Base-by-base conservation (phyloP, 257 asterid species). In the Haberlea rhodopensis region DNA sequence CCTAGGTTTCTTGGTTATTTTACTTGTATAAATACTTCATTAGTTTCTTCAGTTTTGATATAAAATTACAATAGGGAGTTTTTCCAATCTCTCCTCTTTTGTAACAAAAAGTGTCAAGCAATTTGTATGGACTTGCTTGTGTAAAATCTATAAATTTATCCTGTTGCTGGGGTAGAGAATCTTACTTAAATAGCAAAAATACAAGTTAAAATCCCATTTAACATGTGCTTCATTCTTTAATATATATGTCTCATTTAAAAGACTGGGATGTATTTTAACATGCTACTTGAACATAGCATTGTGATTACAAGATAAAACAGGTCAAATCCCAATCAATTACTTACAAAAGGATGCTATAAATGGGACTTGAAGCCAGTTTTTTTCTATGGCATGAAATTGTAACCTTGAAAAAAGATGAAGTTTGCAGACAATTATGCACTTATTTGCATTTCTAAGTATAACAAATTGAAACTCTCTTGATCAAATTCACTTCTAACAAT, bases 131-230 rank as follows among this genome's bases (percentile, higher is more conserved):
- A 10, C 13, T 3, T 53, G 40, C 37, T 28, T 27, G 57, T 19
- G 53, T 22, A 27, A 27, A 28, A 20, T 9, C 1, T 37, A 37
- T 37, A 8, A n/a, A 54, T 22, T 18, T 27, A 13, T 3, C 15
- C 7, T 18, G 29, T 11, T 40, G 26, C 20, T 56, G 71, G 48
- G 25, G 46, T 10, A 45, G 19, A 55, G 27, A 53, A 66, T 55
- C 65, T 55, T 40, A 53, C 37, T 53, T 37, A 54, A 48, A 54
- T 24, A 22, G 55, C 28, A 37, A 37, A n/a, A 25, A 57, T 20
- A 46, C 21, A 45, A 43, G 29, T 58, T 8, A 24, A 55, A 55
- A 58, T 65, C 18, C 24, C 49, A 20, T 11, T 24, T 43, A 34
- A 66, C 24, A 53, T 31, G 16, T 43, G 18, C n/a, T 18, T 15